Evolutionary conservation across 805 yeast species (phyloP).

Genomic region (Kazachstania bromeliacearum): DNA sequence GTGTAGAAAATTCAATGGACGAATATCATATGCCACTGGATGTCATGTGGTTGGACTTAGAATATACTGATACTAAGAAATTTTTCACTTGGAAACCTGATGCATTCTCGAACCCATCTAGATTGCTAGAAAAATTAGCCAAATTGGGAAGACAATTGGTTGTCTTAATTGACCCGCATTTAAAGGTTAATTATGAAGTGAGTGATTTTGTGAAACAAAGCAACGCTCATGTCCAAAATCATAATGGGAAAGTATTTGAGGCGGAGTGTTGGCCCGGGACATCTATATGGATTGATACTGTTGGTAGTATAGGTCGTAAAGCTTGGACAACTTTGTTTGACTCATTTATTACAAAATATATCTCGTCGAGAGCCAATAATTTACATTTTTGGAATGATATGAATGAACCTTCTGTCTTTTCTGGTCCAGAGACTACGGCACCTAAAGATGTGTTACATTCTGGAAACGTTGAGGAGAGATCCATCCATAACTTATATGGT

Average conservation of each 20-base stretch:
- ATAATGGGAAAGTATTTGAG: constrained; percentile 41
- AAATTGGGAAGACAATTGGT: constrained; percentile 73
- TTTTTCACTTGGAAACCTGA: constrained; percentile 86
- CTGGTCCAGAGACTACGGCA: constrained; percentile 89
- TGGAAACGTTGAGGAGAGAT: constrained; percentile 83
- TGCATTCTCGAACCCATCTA: constrained; percentile 63
- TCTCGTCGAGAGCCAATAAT: constrained; percentile 42
- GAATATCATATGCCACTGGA: constrained; percentile 72
- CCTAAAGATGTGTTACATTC: constrained; percentile 73
- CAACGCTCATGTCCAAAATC: constrained; percentile 39
- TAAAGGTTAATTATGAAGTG: constrained; percentile 60
- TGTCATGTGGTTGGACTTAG: constrained; percentile 90
- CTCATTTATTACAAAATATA: constrained; percentile 30
- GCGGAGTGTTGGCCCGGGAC: constrained; percentile 99
- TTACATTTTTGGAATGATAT: constrained; percentile 92
- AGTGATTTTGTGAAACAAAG: constrained; percentile 42
- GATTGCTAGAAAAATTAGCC: constrained; percentile 56
- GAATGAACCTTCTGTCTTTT: constrained; percentile 94
- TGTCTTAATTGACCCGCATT: constrained; percentile 84
- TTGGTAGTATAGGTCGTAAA: constrained; percentile 50
- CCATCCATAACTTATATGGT: constrained; percentile 83
- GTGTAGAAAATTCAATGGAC: constrained; percentile 63
- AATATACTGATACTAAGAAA: constrained; percentile 76
- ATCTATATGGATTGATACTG: constrained; percentile 84
- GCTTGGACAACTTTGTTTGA: constrained; percentile 53